phyloP scores from a whole-genome alignment of 106 monocot genomes.

The Allium sativum region DNA sequence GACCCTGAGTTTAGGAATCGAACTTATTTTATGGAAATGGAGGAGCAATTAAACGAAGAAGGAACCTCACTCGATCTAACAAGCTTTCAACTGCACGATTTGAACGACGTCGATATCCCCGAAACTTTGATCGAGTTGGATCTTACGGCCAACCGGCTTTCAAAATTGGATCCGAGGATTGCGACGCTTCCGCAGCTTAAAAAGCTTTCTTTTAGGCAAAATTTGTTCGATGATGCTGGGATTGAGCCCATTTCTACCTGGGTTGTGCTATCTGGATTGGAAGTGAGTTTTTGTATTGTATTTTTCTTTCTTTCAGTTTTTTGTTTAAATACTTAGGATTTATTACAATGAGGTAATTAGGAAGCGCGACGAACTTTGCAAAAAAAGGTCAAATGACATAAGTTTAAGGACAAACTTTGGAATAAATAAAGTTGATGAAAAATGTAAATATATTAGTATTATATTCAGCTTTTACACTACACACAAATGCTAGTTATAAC shows the following conservation, averaged over 20 bases:
- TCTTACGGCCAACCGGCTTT: slow-evolving; percentile 86
- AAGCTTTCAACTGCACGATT: slow-evolving; percentile 93
- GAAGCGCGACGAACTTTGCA: too few relatives aligned
- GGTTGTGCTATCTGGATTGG: slow-evolving; percentile 42
- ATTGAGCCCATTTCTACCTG: slow-evolving; percentile 49
- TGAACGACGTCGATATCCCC: slow-evolving; percentile 60
- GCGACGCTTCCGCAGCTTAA: slow-evolving; percentile 30
- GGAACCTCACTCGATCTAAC: slow-evolving; percentile 49
- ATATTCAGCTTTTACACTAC: too few relatives aligned
- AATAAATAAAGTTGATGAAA: too few relatives aligned
- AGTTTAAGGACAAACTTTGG: too few relatives aligned
- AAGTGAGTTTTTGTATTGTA: slow-evolving; percentile 19
- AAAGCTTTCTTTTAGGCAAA: slow-evolving; percentile 89
- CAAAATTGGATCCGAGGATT: slow-evolving; percentile 59
- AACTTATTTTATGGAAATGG: not conserved
- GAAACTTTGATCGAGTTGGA: slow-evolving; percentile 64
- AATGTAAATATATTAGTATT: too few relatives aligned
- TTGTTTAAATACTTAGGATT: not conserved
- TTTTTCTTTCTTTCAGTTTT: not conserved
- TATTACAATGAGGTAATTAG: too few relatives aligned
- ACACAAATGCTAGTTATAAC: too few relatives aligned
- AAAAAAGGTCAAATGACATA: too few relatives aligned
- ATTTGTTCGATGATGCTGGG: slow-evolving; percentile 61
- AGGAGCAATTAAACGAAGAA: not conserved
- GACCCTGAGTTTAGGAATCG: not conserved